Conservation (phyloP, 352 stramenopile genomes). For the Pythium apleroticum region DNA sequence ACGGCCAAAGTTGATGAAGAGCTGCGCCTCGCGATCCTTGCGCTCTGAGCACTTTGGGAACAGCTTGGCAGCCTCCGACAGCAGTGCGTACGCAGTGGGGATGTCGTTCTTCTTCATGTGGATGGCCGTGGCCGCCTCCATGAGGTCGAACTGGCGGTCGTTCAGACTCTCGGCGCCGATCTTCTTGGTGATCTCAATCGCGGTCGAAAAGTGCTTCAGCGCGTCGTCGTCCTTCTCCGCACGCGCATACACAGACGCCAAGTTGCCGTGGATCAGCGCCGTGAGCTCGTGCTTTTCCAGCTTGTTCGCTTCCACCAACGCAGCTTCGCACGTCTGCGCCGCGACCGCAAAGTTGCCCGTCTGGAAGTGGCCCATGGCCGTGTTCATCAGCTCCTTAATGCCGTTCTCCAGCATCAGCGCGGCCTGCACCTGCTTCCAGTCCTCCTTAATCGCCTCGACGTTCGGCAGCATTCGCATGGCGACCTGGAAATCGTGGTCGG, state of each 20-base stretch:
- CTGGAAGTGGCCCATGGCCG: conserved; percentile 64
- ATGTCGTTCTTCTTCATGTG: conserved; percentile 59
- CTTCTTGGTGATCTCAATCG: conserved; percentile 39
- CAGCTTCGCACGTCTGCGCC: conserved; percentile 43
- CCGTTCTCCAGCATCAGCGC: conserved; percentile 44
- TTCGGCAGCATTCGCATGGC: conserved; percentile 52
- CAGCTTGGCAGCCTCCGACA: conserved; percentile 51
- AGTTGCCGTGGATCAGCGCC: conserved; percentile 62
- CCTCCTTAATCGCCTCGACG: conserved; percentile 46
- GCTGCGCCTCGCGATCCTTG: conserved; percentile 41
- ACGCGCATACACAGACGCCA: conserved; percentile 57
- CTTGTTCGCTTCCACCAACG: conserved; percentile 46
- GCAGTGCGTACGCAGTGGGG: conserved; percentile 46
- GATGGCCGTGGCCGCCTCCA: conserved; percentile 51
- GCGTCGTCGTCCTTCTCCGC: conserved; percentile 54
- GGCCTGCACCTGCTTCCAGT: conserved; percentile 52
- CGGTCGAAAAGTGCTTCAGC: conserved; percentile 61
- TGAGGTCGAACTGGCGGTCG: conserved; percentile 60
- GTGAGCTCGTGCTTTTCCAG: conserved; percentile 67
- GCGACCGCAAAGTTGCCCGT: conserved; percentile 50
- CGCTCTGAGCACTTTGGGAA: conserved; percentile 44
- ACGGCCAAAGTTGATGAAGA: conserved; percentile 59
- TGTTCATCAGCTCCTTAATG: conserved; percentile 54
- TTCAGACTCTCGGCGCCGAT: conserved; percentile 26
- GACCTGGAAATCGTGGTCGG: conserved; percentile 52